phyloP scores from a whole-genome alignment of 1,139 yeast genomes.

The Casaregolazyma suthepensis region DNA sequence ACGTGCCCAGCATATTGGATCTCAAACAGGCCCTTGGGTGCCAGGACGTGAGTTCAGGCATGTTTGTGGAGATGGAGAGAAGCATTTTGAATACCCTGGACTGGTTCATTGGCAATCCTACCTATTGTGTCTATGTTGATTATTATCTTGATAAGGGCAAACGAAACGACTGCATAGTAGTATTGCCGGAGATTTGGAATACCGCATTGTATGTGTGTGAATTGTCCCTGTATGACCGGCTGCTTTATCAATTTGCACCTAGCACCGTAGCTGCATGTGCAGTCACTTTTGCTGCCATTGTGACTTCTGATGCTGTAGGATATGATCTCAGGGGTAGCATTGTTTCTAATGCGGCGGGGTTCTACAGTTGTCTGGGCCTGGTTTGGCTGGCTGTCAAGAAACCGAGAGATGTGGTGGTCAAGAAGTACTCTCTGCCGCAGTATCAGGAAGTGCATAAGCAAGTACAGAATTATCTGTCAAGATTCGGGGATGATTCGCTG shows the following conservation, averaged over 20 bases:
- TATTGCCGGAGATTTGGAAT: constrained; percentile 18
- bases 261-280: constrained; percentile 63
- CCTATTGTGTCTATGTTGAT: constrained; percentile 33
- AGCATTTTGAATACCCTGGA: constrained; percentile 79
- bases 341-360: background rate
- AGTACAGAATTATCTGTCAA: background rate
- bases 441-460: background rate
- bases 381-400: background rate
- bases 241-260: constrained; percentile 50
- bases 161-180: background rate
- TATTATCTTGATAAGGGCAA: constrained; percentile 21
- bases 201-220: constrained; percentile 66
- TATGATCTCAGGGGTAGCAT: background rate
- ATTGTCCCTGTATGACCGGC: constrained; percentile 60
- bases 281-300: constrained; percentile 49
- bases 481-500: background rate
- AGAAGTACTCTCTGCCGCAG: background rate
- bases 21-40: constrained; percentile 67
- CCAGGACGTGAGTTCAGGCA: constrained; percentile 75
- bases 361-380: background rate
- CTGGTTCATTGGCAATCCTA: constrained; percentile 69
- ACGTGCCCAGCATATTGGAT: constrained; percentile 78
- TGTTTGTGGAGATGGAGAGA: constrained; percentile 94
- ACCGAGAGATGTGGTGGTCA: background rate
- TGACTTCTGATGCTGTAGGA: constrained; percentile 2